Percentiles rank a stretch among this genome's conserved stretches.
Evolutionary conservation across 495 filamentous ascomycete genomes (phyloP).

Genomic region (Staphylotrichum tortipilum): DNA sequence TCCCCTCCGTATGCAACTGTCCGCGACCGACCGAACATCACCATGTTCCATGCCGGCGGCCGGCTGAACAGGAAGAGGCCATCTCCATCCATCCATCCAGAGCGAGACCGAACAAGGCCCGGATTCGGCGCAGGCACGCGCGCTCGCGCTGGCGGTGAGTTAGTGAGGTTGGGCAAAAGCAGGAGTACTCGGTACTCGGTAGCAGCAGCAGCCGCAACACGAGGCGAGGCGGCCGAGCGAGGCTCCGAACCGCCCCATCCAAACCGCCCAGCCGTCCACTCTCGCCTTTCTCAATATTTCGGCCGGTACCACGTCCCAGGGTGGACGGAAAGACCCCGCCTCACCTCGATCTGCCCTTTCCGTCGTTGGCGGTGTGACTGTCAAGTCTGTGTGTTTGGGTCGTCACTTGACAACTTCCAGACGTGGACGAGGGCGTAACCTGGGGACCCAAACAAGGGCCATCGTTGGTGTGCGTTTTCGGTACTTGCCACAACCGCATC

Average conservation of each 20-base stretch:
- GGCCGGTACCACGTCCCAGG: neutral
- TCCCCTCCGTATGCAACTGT: conserved; percentile 2
- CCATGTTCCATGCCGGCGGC: neutral
- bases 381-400: neutral
- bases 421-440: neutral
- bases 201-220: neutral
- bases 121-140: no score
- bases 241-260: neutral
- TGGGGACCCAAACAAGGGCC: neutral
- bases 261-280: no score
- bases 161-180: no score
- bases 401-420: conserved; percentile 6
- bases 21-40: neutral
- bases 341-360: conserved; percentile 1
- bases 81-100: neutral
- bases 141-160: neutral
- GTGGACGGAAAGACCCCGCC: no score
- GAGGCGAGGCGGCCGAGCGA: neutral
- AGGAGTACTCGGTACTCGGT: no score
- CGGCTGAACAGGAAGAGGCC: neutral
- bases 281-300: neutral
- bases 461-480: conserved; percentile 13
- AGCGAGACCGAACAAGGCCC: neutral
- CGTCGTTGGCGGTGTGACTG: conserved; percentile 6
- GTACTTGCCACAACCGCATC: conserved; percentile 25